Conservation (phyloP, 441 rosid genomes). For the Breynia disticha region DNA sequence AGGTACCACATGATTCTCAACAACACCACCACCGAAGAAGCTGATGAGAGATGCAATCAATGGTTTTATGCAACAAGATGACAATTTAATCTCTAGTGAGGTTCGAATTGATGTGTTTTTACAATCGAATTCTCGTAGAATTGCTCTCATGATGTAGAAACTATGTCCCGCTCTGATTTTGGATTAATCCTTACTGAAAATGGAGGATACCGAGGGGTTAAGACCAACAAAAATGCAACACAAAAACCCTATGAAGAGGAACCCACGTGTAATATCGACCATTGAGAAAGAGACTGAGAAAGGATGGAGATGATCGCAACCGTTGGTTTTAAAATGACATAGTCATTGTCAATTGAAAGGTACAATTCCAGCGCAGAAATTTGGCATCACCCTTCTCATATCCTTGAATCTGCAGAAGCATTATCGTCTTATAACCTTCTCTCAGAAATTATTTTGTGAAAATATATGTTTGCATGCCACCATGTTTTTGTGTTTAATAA, state of each 20-base stretch:
- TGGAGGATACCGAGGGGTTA: too few relatives aligned
- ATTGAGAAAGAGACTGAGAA: constrained; percentile 6
- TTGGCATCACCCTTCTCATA: constrained; percentile 27
- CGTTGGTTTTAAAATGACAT: constrained; percentile 40
- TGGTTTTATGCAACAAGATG: constrained; percentile 16
- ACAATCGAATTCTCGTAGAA: too few relatives aligned
- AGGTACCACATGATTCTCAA: not conserved
- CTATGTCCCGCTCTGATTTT: too few relatives aligned
- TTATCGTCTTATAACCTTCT: constrained; percentile 6
- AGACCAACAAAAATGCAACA: too few relatives aligned
- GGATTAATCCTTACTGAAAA: too few relatives aligned
- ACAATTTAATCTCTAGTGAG: not conserved
- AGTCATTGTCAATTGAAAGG: constrained; percentile 32
- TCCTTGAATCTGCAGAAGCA: constrained; percentile 10
- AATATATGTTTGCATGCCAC: not conserved
- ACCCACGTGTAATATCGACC: constrained; percentile 10
- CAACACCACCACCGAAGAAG: not conserved
- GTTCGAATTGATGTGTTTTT: too few relatives aligned
- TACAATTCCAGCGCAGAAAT: constrained; percentile 27
- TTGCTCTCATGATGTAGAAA: too few relatives aligned
- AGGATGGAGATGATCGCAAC: constrained; percentile 27
- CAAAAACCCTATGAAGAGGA: not conserved
- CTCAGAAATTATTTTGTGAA: not conserved
- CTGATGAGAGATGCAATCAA: not conserved
- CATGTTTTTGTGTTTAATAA: not conserved